A percentile compares a stretch with the other conserved stretches of the same genome.
Evolutionary conservation across 306 rosid species (phyloP).

Genomic region (Gillenia trifoliata): DNA sequence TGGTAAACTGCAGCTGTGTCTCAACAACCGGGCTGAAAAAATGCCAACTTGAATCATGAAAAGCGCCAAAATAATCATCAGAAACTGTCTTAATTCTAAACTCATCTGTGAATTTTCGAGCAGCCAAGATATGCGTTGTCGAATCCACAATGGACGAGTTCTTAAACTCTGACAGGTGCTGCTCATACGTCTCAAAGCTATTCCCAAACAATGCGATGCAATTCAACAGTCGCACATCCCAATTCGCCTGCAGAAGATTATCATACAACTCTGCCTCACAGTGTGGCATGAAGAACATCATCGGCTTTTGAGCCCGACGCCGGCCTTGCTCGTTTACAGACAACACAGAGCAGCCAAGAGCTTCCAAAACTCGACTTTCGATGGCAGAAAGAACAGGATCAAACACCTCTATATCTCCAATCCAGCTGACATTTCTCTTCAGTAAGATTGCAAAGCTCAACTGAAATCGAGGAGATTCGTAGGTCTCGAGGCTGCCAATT

Average conservation of each 20-base stretch:
- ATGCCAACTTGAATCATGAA: constrained; percentile 93
- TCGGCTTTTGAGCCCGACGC: constrained; percentile 41
- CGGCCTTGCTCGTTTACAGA: constrained; percentile 65
- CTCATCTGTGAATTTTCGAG: constrained; percentile 41
- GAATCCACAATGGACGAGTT: constrained; percentile 37
- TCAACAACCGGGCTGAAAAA: constrained; percentile 49
- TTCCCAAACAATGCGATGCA: constrained; percentile 66
- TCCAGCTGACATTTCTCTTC: constrained; percentile 50
- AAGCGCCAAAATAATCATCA: constrained; percentile 69
- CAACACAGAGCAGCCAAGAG: constrained; percentile 58
- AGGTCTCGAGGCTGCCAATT: constrained; percentile 74
- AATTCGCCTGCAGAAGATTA: constrained; percentile 73
- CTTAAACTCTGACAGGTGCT: constrained; percentile 42
- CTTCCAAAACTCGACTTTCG: constrained; percentile 49
- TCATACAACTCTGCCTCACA: constrained; percentile 73
- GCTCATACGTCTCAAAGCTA: constrained; percentile 69
- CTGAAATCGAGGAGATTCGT: constrained; percentile 43
- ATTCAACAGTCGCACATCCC: constrained; percentile 52
- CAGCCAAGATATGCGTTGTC: constrained; percentile 39
- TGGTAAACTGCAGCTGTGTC: constrained; percentile 27
- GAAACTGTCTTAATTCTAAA: constrained; percentile 47
- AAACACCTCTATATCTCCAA: constrained; percentile 64
- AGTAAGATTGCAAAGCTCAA: constrained; percentile 25
- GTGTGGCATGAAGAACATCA: constrained; percentile 77
- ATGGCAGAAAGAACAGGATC: constrained; percentile 79